phyloP scores from a whole-genome alignment of 768 basidiomycete genomes.

The Lyophyllum atratum region DNA sequence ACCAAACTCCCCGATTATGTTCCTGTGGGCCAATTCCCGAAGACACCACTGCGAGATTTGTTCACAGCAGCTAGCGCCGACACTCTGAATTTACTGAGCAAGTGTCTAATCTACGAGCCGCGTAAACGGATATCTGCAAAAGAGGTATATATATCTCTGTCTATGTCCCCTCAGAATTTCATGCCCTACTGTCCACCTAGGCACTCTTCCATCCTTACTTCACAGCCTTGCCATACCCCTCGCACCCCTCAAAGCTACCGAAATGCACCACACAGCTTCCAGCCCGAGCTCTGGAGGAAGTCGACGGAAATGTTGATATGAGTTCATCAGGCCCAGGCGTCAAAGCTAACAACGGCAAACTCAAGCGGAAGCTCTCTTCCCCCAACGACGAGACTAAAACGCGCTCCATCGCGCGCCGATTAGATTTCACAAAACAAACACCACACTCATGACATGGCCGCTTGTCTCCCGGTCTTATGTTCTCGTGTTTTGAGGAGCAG shows the following conservation, averaged over 20 bases:
- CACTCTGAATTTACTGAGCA: conserved; percentile 78
- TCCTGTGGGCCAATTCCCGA: conserved; percentile 83
- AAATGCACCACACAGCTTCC: conserved; percentile 55
- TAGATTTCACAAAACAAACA: conserved; percentile 67
- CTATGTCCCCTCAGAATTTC: background rate
- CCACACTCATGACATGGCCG: conserved; percentile 30
- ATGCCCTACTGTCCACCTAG: conserved; percentile 37
- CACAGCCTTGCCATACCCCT: conserved; percentile 80
- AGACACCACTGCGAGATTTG: conserved; percentile 77
- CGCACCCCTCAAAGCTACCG: conserved; percentile 87
- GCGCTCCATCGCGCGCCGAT: conserved; percentile 65
- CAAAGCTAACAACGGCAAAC: conserved; percentile 55
- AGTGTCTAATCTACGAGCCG: conserved; percentile 86
- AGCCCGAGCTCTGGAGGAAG: conserved; percentile 68
- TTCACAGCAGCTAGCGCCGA: conserved; percentile 91
- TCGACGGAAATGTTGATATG: conserved; percentile 71
- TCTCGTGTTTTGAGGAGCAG: background rate
- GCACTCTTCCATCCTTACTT: conserved; percentile 90
- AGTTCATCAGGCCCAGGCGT: conserved; percentile 49
- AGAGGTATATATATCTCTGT: conserved; percentile 55
- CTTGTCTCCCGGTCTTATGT: background rate
- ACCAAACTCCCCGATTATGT: conserved; percentile 90
- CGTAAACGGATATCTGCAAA: conserved; percentile 75
- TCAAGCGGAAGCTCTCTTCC: conserved; percentile 73
- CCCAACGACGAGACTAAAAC: conserved; percentile 49